Percentiles rank a stretch among this genome's conserved stretches.
Conservation (phyloP, 129 eudicot species). For the Artemisia annua region DNA sequence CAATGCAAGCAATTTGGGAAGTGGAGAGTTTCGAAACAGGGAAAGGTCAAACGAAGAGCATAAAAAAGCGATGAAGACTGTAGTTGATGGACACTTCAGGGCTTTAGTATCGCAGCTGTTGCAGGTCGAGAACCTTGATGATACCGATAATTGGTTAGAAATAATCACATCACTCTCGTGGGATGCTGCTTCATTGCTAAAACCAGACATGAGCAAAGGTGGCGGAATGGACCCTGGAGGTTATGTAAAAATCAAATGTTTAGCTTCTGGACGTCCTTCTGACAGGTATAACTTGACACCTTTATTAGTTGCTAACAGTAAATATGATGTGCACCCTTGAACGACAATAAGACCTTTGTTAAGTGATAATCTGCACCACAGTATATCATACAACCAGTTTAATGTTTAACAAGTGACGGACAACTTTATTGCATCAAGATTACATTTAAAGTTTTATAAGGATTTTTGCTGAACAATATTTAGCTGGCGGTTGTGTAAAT, state of each 20-base stretch:
- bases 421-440: background rate
- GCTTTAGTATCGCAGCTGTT: constrained; percentile 90
- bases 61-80: constrained; percentile 83
- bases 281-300: constrained; percentile 58
- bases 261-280: constrained; percentile 82
- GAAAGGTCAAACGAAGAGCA: constrained; percentile 91
- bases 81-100: constrained; percentile 95
- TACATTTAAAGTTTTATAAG: background rate
- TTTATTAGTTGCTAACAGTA: background rate
- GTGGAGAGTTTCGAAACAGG: constrained; percentile 72
- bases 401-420: background rate
- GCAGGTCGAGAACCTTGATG: constrained; percentile 87
- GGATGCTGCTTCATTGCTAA: constrained; percentile 95
- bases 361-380: background rate
- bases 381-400: background rate
- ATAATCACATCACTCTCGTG: constrained; percentile 86
- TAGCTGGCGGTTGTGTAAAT: background rate
- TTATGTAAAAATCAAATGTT: constrained; percentile 92
- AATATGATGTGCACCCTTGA: background rate
- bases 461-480: background rate
- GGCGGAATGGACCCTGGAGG: constrained; percentile 99
- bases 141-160: constrained; percentile 80
- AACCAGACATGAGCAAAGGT: constrained; percentile 94
- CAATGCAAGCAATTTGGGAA: constrained; percentile 53
- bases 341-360: background rate